These are phyloP conservation scores for Crithidia acanthocephali DNA, from an alignment of 208 protist species.

Conservation along the genomic window DNA sequence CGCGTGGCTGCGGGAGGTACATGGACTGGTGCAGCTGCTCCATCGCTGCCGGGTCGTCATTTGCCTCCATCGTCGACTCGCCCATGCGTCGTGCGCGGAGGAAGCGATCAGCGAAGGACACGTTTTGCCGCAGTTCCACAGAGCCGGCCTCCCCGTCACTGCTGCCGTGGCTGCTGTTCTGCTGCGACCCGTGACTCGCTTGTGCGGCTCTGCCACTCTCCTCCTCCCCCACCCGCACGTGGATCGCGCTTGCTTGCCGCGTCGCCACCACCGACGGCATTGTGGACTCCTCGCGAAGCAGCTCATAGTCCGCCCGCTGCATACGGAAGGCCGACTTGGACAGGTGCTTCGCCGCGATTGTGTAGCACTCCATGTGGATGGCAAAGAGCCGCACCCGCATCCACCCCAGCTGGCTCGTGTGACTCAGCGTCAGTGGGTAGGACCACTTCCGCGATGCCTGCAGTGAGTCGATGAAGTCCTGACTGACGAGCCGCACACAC, in stretches of 20 bases:
- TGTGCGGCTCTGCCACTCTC: neutral
- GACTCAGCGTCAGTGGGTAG: conserved; percentile 29
- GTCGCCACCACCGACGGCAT: neutral
- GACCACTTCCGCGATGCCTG: conserved; percentile 35
- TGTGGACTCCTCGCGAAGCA: conserved; percentile 15
- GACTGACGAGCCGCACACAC: conserved; percentile 24
- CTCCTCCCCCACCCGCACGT: neutral
- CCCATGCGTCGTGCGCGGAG: conserved; percentile 17
- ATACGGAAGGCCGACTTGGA: conserved; percentile 10
- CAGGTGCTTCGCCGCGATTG: conserved; percentile 19
- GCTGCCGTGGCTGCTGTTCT: neutral
- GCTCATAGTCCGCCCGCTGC: conserved; percentile 25
- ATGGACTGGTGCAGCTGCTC: conserved; percentile 14
- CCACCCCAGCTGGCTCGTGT: conserved; percentile 33
- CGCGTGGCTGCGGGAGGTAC: conserved; percentile 9
- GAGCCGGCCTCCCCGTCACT: neutral
- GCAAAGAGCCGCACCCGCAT: conserved; percentile 27
- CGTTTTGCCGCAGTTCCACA: conserved; percentile 3
- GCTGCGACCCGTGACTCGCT: too few species aligned
- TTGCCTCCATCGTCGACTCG: neutral
- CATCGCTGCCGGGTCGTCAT: neutral
- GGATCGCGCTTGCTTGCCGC: neutral
- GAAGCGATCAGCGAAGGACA: conserved; percentile 37
- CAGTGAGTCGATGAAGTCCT: conserved; percentile 46
- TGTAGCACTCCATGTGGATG: conserved; percentile 38